phyloP scores from a whole-genome alignment of 371 early-diverging fungal genomes.

The Saksenaea vasiformis region DNA sequence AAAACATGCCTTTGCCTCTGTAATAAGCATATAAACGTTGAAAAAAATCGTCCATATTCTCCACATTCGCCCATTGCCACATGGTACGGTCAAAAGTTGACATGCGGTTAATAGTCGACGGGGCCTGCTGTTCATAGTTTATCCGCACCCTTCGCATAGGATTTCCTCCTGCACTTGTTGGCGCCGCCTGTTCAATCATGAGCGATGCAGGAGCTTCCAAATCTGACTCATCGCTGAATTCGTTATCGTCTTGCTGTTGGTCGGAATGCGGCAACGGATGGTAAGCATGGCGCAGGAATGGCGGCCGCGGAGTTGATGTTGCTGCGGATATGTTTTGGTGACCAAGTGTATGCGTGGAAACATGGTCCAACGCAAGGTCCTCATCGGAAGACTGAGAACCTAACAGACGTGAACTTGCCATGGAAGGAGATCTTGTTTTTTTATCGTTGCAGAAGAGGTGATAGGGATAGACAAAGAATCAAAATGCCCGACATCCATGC shows the following conservation, averaged over 20 bases:
- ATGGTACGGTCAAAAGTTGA: constrained; percentile 69
- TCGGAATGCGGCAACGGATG: constrained; percentile 4
- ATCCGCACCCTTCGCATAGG: constrained; percentile 11
- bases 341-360: not conserved
- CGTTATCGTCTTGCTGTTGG: constrained; percentile 1
- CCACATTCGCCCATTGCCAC: constrained; percentile 83
- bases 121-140: constrained; percentile 10
- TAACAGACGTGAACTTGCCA: constrained; percentile 2
- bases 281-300: constrained; percentile 3
- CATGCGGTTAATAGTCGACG: constrained; percentile 39
- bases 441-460: not conserved
- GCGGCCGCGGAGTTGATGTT: not conserved
- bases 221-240: constrained; percentile 15
- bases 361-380: not conserved
- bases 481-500: constrained; percentile 6
- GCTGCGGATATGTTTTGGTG: not conserved
- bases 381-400: not conserved
- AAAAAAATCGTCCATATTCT: constrained; percentile 82
- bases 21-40: constrained; percentile 83
- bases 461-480: not conserved
- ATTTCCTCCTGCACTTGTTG: constrained; percentile 3
- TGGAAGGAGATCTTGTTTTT: not conserved
- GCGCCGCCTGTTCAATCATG: constrained; percentile 51
- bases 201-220: constrained; percentile 67
- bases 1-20: constrained; percentile 77